Conservation (phyloP, 108 stramenopile genomes). For the Skeletonema marinoi region DNA sequence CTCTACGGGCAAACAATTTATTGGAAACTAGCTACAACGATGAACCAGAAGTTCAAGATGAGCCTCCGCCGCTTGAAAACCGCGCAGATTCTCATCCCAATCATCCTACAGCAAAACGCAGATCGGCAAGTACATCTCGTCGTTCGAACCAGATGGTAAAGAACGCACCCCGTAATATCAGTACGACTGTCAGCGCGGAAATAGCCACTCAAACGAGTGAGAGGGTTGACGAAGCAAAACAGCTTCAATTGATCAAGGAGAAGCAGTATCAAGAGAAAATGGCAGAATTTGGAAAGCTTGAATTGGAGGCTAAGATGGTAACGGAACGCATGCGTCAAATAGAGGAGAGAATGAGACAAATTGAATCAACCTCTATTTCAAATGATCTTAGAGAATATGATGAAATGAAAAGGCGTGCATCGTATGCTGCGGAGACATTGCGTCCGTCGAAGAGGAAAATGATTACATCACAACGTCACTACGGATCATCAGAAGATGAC, state of each 20-base stretch:
- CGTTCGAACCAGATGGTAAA: neutral
- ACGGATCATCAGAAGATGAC: constrained; percentile 8
- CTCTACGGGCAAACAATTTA: constrained; percentile 12
- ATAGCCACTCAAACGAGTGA: neutral
- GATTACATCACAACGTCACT: constrained; percentile 1
- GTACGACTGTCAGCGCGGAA: neutral
- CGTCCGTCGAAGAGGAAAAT: constrained; percentile 7
- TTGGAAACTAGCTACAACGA: neutral
- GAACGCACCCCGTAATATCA: neutral
- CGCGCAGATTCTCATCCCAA: neutral
- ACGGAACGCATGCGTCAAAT: constrained; percentile 25
- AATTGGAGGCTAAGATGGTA: constrained; percentile 21
- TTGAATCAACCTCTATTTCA: constrained; percentile 4
- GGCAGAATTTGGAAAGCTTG: constrained; percentile 27
- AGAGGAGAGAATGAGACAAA: constrained; percentile 18
- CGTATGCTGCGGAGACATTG: neutral
- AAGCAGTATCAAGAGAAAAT: constrained; percentile 22
- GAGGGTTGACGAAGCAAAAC: neutral
- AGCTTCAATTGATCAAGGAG: constrained; percentile 7
- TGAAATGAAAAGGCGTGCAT: neutral
- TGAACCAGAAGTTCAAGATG: neutral
- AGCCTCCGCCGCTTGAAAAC: neutral
- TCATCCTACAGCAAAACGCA: neutral
- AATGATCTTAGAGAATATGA: constrained; percentile 7
- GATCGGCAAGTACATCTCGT: neutral